Evolutionary conservation across 176 grass and related monocot species (phyloP).

Genomic region (Avena eriantha): DNA sequence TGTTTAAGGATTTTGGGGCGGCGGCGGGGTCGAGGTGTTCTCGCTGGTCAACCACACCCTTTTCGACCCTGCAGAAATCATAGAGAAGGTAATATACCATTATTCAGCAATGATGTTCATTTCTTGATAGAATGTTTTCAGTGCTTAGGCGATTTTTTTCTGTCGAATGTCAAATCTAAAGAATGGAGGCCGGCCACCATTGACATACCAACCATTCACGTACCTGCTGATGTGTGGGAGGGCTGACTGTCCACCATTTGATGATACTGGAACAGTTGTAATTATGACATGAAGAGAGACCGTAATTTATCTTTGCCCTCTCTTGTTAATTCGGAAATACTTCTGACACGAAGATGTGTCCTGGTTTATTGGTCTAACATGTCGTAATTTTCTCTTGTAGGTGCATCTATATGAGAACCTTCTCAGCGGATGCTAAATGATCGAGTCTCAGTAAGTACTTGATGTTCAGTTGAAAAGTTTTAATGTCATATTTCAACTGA

Average conservation of each 20-base stretch:
- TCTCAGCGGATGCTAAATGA: constrained; percentile 93
- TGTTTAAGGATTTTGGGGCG: constrained; percentile 69
- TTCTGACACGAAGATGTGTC: constrained; percentile 7
- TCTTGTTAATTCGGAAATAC: constrained; percentile 36
- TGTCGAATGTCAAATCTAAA: constrained; percentile 25
- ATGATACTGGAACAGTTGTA: constrained; percentile 96
- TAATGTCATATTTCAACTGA: constrained; percentile 35
- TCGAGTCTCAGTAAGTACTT: constrained; percentile 93
- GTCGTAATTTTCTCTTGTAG: constrained; percentile 53
- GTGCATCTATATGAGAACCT: constrained; percentile 97
- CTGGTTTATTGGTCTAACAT: constrained; percentile 33
- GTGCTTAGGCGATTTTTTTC: not conserved
- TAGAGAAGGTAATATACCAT: constrained; percentile 66
- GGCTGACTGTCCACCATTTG: constrained; percentile 91
- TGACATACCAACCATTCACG: constrained; percentile 83
- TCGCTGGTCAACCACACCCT: constrained; percentile 81
- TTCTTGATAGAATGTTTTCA: constrained; percentile 26
- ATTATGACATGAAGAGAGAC: constrained; percentile 98
- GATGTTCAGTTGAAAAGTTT: constrained; percentile 40
- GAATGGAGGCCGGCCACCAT: constrained; percentile 70
- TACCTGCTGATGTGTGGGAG: constrained; percentile 77
- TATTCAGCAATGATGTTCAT: not conserved
- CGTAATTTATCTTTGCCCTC: constrained; percentile 48
- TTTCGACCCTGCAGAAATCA: constrained; percentile 69
- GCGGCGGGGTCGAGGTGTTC: constrained; percentile 68